Conservation (phyloP, 176 grass and related monocot species). For the Oryza meridionalis region DNA sequence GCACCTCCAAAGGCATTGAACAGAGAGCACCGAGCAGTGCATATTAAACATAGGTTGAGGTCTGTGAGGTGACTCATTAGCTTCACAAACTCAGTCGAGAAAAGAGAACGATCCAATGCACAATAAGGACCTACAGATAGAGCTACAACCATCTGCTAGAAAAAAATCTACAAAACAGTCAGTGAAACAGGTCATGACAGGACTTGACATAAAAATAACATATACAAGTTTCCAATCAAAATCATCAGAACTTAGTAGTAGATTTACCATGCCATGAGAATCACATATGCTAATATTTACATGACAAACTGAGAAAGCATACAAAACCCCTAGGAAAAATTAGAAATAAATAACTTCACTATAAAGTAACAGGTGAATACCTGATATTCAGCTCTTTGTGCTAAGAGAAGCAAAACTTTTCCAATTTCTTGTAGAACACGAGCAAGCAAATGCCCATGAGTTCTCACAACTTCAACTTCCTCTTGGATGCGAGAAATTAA, state of each 20-base stretch:
- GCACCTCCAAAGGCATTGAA: neutral
- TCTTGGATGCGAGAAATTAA: conserved; percentile 93
- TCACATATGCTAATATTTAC: conserved; percentile 11
- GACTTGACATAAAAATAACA: neutral
- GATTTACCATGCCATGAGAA: neutral
- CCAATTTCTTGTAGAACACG: conserved; percentile 90
- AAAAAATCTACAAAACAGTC: neutral
- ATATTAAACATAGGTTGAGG: neutral
- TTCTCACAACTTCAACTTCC: conserved; percentile 97
- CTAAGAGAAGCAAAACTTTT: conserved; percentile 82
- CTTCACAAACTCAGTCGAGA: neutral
- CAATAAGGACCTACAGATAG: conserved; percentile 2
- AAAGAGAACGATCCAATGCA: neutral
- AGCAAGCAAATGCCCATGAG: conserved; percentile 76
- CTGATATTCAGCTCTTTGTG: conserved; percentile 96
- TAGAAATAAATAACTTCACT: conserved; percentile 30
- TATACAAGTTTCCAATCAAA: conserved; percentile 17
- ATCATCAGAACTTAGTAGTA: neutral
- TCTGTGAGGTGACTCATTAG: neutral
- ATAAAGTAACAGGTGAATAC: conserved; percentile 47
- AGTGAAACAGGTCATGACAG: conserved; percentile 15
- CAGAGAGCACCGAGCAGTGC: neutral
- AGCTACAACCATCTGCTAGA: conserved; percentile 2
- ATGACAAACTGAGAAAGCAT: conserved; percentile 1
- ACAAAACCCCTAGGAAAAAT: conserved; percentile 14